phyloP scores from a whole-genome alignment of 192 early-diverging fungal species.

The Entomortierella parvispora region DNA sequence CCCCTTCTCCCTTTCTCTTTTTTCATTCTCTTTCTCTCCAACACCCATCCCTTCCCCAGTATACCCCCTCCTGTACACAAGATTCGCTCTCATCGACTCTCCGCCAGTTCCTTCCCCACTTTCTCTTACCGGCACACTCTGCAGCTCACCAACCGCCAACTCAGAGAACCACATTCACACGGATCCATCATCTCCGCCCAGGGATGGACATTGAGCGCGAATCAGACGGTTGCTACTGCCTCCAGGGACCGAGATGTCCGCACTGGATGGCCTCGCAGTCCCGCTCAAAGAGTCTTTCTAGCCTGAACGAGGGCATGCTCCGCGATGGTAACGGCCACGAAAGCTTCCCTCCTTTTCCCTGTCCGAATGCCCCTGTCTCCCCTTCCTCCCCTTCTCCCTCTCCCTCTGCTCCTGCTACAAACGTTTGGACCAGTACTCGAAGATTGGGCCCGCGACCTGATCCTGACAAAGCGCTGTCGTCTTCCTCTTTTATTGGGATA shows the following conservation, averaged over 20 bases:
- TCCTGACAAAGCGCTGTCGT: background rate
- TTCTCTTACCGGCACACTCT: background rate
- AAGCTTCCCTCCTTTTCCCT: no score
- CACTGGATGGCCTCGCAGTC: slow-evolving; percentile 28
- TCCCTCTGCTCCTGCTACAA: background rate
- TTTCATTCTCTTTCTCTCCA: background rate
- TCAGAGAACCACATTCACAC: no score
- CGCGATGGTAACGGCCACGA: slow-evolving; percentile 11
- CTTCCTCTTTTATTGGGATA: background rate
- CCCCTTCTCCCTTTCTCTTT: background rate
- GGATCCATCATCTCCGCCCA: background rate
- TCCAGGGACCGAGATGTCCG: slow-evolving; percentile 25
- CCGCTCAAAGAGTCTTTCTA: background rate
- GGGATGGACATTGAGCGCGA: background rate
- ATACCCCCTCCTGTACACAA: background rate
- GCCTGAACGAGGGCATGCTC: background rate
- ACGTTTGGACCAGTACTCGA: background rate
- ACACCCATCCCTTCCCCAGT: background rate
- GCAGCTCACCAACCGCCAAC: no score
- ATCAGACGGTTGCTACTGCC: slow-evolving; percentile 38
- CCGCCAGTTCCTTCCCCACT: background rate
- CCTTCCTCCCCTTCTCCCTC: no score
- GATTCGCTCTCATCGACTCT: background rate
- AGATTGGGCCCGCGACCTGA: background rate
- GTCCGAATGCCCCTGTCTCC: no score